A percentile compares a stretch with the other conserved stretches of the same genome.
Conservation (phyloP, 164 flowering plant species). For the Sextonia rubra region DNA sequence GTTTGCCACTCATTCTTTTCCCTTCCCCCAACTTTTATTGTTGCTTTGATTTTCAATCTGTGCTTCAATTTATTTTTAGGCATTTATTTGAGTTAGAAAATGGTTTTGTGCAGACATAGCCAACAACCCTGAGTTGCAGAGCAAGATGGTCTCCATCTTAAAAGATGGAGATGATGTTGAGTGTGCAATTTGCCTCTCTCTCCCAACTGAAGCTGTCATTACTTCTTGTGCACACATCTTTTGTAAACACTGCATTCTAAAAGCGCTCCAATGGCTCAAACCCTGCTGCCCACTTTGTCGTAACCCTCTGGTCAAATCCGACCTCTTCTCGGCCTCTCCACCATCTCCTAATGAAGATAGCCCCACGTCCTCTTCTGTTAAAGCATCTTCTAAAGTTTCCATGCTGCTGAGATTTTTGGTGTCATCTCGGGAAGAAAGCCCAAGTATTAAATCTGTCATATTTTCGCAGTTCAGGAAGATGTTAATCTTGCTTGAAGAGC, state of each 20-base stretch:
- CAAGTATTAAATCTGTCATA: conserved; percentile 59
- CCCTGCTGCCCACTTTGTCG: conserved; percentile 84
- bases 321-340: conserved; percentile 70
- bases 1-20: too few relatives aligned
- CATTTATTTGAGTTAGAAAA: not conserved
- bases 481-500: conserved; percentile 68
- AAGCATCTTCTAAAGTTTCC: conserved; percentile 57
- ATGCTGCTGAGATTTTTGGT: conserved; percentile 53
- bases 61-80: not conserved
- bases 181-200: conserved; percentile 85
- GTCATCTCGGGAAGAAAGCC: conserved; percentile 40
- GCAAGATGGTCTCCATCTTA: conserved; percentile 54
- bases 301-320: conserved; percentile 45
- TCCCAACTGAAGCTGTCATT: conserved; percentile 55
- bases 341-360: conserved; percentile 25
- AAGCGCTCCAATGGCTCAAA: conserved; percentile 46
- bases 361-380: conserved; percentile 10
- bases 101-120: conserved; percentile 54
- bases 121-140: conserved; percentile 68
- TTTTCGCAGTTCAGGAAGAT: conserved; percentile 87
- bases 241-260: conserved; percentile 70
- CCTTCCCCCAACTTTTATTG: too few relatives aligned
- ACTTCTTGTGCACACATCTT: conserved; percentile 86
- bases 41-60: not conserved
- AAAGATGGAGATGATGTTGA: conserved; percentile 90